A percentile compares a stretch with the other conserved stretches of the same genome.
phyloP scores from a whole-genome alignment of 345 rosid species.

The Leavenworthia alabamica region DNA sequence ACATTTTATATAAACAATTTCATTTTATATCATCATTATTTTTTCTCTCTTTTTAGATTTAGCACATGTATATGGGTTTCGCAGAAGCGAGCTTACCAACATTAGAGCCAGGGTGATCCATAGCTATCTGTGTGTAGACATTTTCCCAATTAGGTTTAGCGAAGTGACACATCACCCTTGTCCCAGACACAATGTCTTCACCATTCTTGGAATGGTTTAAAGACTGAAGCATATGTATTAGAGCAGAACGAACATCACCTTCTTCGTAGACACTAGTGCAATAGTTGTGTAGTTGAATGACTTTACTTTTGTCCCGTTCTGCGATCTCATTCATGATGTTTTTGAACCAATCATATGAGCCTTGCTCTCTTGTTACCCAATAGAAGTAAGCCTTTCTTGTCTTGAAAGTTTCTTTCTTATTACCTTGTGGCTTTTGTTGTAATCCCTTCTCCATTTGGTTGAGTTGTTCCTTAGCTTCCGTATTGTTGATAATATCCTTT shows the following conservation, averaged over 20 bases:
- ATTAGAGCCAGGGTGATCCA: constrained; percentile 44
- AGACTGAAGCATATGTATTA: constrained; percentile 67
- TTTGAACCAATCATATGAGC: constrained; percentile 72
- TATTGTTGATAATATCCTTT: constrained; percentile 67
- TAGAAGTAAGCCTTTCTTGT: constrained; percentile 63
- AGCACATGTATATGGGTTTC: not conserved
- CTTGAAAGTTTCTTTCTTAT: constrained; percentile 38
- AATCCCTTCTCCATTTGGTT: constrained; percentile 30
- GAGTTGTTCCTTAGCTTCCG: constrained; percentile 36
- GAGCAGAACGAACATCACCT: constrained; percentile 68
- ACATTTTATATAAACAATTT: not conserved
- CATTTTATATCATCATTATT: not conserved
- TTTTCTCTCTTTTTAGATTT: not conserved
- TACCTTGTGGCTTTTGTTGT: constrained; percentile 10
- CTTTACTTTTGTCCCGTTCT: constrained; percentile 42
- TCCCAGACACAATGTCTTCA: constrained; percentile 60
- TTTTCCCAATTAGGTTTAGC: constrained; percentile 64
- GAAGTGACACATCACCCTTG: constrained; percentile 62
- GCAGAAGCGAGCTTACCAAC: constrained; percentile 42
- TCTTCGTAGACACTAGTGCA: constrained; percentile 78
- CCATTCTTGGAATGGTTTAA: constrained; percentile 56
- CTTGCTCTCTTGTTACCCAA: constrained; percentile 78
- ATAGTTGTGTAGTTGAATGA: constrained; percentile 63
- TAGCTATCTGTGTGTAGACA: constrained; percentile 53
- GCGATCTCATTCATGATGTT: constrained; percentile 39